Base-by-base conservation (phyloP, 177 flowering plant species). In the Vitis hybrid region DNA sequence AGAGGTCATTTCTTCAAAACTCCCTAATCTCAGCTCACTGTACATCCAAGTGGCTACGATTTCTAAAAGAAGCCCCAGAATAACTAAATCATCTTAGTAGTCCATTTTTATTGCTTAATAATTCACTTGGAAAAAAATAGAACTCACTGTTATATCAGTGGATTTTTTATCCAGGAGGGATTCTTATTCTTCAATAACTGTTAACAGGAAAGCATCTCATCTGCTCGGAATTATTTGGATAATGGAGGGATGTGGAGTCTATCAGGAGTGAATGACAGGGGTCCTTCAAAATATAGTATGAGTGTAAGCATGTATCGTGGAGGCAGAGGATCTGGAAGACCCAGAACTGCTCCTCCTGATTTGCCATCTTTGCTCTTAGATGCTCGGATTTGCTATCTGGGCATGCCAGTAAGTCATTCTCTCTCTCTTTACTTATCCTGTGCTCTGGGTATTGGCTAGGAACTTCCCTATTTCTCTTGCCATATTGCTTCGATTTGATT, bases 361-460 rank as follows among this genome's bases (percentile, higher is more conserved):
- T 78, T 95, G 83, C 99, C 98, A 57, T 91, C 98, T 46, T 70
- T 91, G 75, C 91, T 93, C 52, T 80, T 95, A 72, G 93, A 93
- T 86, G 85, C 91, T 78, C 83, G 99, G 52, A 88, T 95, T 65
- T 66, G 74, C 76, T 95, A 87, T 63, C 82, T 95, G 4, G 98
- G 97, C 65, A 90, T 95, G 98, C 94, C 99, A 14, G 99, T 95
- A 79, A 82, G 92, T 32, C 49, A 16, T 57, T 69, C 6, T 56
- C 60, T 10, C 60, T 10, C 21, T 46, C 18, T 18, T 56, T 27
- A 2, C 0, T 13, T 49, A 46, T 15, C 9, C 12, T 16, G 11
- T 6, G 15, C 11, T 19, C 46, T 62, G 51, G 21, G 6, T 62
- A 35, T 32, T 62, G 65, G 46, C 5, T 60, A 35, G 35, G 51